A percentile compares a stretch with the other conserved stretches of the same genome.
phyloP scores from a whole-genome alignment of 495 filamentous ascomycete species.

The Oleoguttula mirabilis region DNA sequence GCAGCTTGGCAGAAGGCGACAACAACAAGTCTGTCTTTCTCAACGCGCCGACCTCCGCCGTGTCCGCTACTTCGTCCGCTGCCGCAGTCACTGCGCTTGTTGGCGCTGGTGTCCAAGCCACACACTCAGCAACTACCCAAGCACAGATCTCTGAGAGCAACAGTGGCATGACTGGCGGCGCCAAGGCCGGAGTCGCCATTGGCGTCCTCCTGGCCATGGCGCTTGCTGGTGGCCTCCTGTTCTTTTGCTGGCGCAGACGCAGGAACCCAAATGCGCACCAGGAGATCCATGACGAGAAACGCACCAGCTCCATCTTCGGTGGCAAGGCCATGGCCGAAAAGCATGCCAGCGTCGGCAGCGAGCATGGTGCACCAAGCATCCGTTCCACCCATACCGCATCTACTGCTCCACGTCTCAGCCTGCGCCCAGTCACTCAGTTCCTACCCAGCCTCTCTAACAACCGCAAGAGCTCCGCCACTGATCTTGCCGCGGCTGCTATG shows the following conservation, averaged over 20 bases:
- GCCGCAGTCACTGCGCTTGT: constrained; percentile 1
- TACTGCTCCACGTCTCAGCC: constrained; percentile 62
- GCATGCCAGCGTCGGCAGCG: constrained; percentile 26
- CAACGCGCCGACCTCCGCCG: constrained; percentile 1
- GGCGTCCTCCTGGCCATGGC: constrained; percentile 58
- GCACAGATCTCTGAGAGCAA: constrained; percentile 13
- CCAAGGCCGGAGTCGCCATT: constrained; percentile 74
- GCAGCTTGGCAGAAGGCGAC: no score
- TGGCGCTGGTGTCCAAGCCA: constrained; percentile 5
- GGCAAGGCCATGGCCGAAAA: constrained; percentile 10
- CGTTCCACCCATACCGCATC: constrained; percentile 35
- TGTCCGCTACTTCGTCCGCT: neutral
- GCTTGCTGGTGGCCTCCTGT: constrained; percentile 45
- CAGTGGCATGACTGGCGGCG: constrained; percentile 47
- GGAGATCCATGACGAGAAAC: constrained; percentile 42
- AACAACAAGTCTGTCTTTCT: constrained; percentile 11
- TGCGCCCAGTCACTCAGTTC: constrained; percentile 82
- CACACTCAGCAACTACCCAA: constrained; percentile 2
- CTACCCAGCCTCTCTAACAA: constrained; percentile 46
- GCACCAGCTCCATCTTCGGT: constrained; percentile 33
- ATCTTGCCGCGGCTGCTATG: constrained; percentile 9
- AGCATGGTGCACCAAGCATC: constrained; percentile 33
- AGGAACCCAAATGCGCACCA: constrained; percentile 42
- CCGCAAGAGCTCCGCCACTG: constrained; percentile 30
- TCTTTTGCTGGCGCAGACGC: constrained; percentile 55